These are phyloP conservation scores for Pseudonitzschia multiseries DNA, from an alignment of 108 stramenopile genomes.

Conservation along the genomic window DNA sequence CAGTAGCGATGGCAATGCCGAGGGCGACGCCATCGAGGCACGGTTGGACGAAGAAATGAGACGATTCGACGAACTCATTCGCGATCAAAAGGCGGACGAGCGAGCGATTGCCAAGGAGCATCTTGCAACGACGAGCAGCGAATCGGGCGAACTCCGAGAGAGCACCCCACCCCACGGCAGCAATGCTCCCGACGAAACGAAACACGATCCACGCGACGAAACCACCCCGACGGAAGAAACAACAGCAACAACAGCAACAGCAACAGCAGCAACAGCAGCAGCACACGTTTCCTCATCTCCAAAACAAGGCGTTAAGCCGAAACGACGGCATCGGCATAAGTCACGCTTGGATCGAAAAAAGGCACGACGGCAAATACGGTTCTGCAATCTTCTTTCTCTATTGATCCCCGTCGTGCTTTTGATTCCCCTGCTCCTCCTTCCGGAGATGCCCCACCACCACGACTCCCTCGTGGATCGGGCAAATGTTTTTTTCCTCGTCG, in stretches of 20 bases:
- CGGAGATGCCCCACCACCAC: not conserved
- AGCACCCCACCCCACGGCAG: not conserved
- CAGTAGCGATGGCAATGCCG: not conserved
- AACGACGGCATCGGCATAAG: too few relatives aligned
- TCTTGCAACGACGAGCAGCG: not conserved
- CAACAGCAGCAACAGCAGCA: too few relatives aligned
- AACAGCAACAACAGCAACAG: too few relatives aligned
- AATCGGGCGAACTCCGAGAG: not conserved
- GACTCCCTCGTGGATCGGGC: not conserved
- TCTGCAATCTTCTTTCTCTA: not conserved
- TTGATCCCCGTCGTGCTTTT: not conserved
- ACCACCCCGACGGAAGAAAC: too few relatives aligned
- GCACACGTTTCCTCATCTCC: too few relatives aligned
- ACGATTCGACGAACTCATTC: not conserved
- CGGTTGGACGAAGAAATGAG: not conserved
- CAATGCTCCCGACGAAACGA: not conserved
- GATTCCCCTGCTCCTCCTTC: not conserved
- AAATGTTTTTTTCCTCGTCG: not conserved
- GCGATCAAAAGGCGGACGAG: not conserved
- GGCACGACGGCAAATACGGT: conserved; percentile 1
- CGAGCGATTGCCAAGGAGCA: conserved; percentile 7
- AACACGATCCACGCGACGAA: not conserved
- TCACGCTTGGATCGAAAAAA: not conserved
- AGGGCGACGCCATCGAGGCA: not conserved
- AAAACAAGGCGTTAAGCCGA: too few relatives aligned